A percentile compares a stretch with the other conserved stretches of the same genome.
phyloP scores from a whole-genome alignment of 331 rosid genomes.

The Acacia concinna region DNA sequence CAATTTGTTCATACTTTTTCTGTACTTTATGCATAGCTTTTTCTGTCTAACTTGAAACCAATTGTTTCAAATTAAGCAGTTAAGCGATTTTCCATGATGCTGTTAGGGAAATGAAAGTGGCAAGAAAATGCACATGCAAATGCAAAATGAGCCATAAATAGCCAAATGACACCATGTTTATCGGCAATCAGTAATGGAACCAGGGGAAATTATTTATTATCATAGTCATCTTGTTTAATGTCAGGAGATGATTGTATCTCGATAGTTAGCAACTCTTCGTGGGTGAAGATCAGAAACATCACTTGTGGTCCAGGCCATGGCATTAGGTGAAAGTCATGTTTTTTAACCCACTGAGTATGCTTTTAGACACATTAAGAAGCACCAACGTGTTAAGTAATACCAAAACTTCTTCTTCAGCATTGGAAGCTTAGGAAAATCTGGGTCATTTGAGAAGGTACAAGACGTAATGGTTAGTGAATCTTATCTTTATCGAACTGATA shows the following conservation, averaged over 20 bases:
- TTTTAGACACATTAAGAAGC: neutral
- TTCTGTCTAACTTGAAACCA: neutral
- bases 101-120: neutral
- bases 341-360: neutral
- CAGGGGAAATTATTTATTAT: neutral
- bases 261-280: slow-evolving; percentile 58
- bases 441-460: slow-evolving; percentile 56
- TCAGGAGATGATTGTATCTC: slow-evolving; percentile 89
- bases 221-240: slow-evolving; percentile 19
- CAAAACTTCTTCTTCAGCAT: slow-evolving; percentile 51
- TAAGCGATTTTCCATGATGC: neutral
- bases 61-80: neutral
- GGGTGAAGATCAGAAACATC: slow-evolving; percentile 59
- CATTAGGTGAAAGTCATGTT: slow-evolving; percentile 61
- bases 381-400: slow-evolving; percentile 17
- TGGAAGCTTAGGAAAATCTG: slow-evolving; percentile 90
- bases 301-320: slow-evolving; percentile 95
- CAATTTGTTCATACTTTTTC: neutral
- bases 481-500: slow-evolving; percentile 59
- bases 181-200: neutral
- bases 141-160: neutral
- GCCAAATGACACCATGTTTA: neutral
- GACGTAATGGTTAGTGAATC: slow-evolving; percentile 65
- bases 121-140: neutral
- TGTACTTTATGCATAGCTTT: neutral